These are phyloP conservation scores for Picea sitchensis DNA, from an alignment of 75 land plant genomes.

Conservation along the genomic window DNA sequence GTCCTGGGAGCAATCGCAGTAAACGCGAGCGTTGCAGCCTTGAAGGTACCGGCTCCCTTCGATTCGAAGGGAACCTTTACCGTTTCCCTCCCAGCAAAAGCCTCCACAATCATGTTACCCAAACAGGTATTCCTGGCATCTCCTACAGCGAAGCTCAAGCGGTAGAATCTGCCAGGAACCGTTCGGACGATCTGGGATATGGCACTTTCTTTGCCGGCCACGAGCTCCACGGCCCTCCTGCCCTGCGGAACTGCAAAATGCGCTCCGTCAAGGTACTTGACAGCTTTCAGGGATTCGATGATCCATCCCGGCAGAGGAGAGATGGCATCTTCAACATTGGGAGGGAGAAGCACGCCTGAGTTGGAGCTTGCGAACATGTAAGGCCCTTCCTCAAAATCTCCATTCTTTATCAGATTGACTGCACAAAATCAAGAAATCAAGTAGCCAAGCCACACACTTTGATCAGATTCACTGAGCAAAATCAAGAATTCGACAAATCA, in stretches of 20 bases:
- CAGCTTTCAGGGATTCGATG: constrained; percentile 4
- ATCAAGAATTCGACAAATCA: no score
- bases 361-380: neutral
- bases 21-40: constrained; percentile 30
- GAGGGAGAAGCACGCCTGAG: constrained; percentile 8
- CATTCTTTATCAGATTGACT: constrained; percentile 8
- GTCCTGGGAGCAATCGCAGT: constrained; percentile 29
- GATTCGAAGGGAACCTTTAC: constrained; percentile 48
- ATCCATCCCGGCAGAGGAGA: constrained; percentile 11
- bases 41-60: constrained; percentile 48
- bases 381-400: constrained; percentile 23
- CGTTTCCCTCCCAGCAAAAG: constrained; percentile 39
- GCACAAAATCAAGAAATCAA: no score
- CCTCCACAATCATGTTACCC: constrained; percentile 19
- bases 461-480: no score
- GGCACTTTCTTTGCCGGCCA: constrained; percentile 28
- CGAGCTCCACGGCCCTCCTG: constrained; percentile 28
- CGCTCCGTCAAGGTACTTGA: constrained; percentile 9
- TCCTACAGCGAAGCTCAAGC: constrained; percentile 29
- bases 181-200: constrained; percentile 29
- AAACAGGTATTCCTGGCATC: constrained; percentile 35
- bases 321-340: neutral
- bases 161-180: constrained; percentile 25
- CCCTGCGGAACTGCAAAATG: constrained; percentile 40
- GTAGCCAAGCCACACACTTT: no score